Base-by-base conservation (phyloP, 176 grass and related monocot genomes). In the Aegilops longissima region DNA sequence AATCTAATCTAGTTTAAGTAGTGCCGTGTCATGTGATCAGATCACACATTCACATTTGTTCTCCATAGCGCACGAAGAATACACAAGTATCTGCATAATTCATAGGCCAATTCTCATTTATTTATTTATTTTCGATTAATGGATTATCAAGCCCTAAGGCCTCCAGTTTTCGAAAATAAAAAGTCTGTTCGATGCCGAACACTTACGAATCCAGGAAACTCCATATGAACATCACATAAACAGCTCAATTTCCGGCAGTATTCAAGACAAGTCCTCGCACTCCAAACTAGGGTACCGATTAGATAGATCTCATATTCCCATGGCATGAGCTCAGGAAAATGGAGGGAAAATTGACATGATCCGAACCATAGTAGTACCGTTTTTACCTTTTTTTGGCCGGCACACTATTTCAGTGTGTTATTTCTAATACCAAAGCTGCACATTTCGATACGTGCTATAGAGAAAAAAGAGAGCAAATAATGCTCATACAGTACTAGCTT, bases 11-110 rank as follows among this genome's bases (percentile, higher is more conserved):
- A 76, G 0, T 31, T 47, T 10, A 12, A 76, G 25, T 21, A 8
- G 29, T 8, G 67, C 9, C 47, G 8, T n/a, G 51, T 44, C 76
- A 86, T 78, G 79, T 78, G 84, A 77, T 78, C 51, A 82, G 63
- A 81, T 81, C 78, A 47, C 6, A 85, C 62, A 67, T 21, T 36
- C 44, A 61, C 70, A 81, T 77, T 77, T 21, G 38, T 18, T 83
- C 25, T 6, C 65, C 24, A 10, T 9, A 49, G 21, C 61, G 16
- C 49, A 52, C 14, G 4, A 17, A 52, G 14, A 52, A 52, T 16
- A 52, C 17, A 52, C 25, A 52, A 52, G 49, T 52, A 17, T 16
- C 49, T 52, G 49, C 49, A 52, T 52, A 51, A 51, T 51, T 16
- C 47, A 16, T 51, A 16, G 4, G 13, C 12, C 44, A 51, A 51